Evolutionary conservation across 192 early-diverging fungal species (phyloP), one percentile per base, ranked within the genome.

Genomic region (Dissophora ornata): DNA sequence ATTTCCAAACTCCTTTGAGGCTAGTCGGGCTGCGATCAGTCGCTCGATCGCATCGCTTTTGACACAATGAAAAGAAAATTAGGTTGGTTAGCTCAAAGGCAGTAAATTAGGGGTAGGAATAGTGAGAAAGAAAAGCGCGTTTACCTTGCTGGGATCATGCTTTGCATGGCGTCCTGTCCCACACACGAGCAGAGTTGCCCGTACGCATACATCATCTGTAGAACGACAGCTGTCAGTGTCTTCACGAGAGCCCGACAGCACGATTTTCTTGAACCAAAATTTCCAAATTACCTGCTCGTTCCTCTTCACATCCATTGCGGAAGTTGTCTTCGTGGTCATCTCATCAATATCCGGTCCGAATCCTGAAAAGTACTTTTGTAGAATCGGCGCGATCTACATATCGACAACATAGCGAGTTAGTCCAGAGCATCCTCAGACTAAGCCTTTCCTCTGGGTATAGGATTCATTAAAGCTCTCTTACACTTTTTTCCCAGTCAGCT

Each of bases 181-280:
- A 88, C 84, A 53, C 86, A 84, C 0, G 67, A 58, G 56, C 84
- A 86, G 10, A 88, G 74, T 48, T 80, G 81, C 0, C 82, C 84
- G 58, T 88, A 86, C 9, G 87, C 83, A 60, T 83, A 88, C 28
- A 88, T 80, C 84, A 86, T 88, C 83, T 87, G 60, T 24, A 52
- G 0, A 21, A 19, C 16, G 38, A 3, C 24, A 22, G 4, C 42
- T 8, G 7, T 29, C 26, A 24, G 26, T 51, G 1, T 28, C n/a
- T 3, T 1, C 22, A 9, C 36, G 6, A 6, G 13, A 9, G 36
- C 36, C 13, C 6, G 7, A 38, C 7, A 13, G 36, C 36, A 9
- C 36, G 36, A 9, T 9, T n/a, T 45, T n/a, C 6, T 4, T n/a
- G 18, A 12, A 16, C n/a, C 44, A 45, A 12, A n/a, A n/a, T 16